Evolutionary conservation across 176 grass and related monocot species (phyloP).

Genomic region (Saccharum officinarum): DNA sequence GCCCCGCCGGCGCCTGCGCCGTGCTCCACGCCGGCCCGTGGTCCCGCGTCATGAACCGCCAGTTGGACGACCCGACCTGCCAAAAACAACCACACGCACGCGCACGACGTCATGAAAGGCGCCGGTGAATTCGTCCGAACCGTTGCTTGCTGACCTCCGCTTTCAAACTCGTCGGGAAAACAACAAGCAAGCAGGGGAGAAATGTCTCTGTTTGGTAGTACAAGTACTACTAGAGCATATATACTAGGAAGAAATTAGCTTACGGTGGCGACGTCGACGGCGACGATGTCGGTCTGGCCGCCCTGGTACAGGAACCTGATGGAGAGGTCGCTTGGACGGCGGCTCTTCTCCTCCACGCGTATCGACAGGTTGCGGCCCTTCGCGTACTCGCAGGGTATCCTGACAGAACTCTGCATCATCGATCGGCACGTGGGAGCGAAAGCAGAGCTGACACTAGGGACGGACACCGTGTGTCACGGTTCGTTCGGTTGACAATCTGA

Average conservation of each 20-base stretch:
- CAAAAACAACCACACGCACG: neutral
- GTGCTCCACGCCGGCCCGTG: conserved; percentile 78
- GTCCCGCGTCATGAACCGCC: conserved; percentile 59
- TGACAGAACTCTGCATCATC: no score
- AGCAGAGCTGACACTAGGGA: neutral
- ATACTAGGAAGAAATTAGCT: no score
- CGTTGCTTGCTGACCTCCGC: neutral
- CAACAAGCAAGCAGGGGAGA: no score
- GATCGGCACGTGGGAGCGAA: neutral
- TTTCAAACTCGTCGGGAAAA: neutral
- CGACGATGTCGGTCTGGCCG: conserved; percentile 76
- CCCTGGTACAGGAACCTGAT: conserved; percentile 81
- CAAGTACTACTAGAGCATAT: no score
- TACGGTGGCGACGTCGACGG: conserved; percentile 79
- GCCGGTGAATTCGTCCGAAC: neutral
- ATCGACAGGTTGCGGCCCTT: conserved; percentile 59
- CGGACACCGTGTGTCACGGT: no score
- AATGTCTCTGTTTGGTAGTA: neutral
- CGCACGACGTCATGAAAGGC: neutral
- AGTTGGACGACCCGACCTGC: conserved; percentile 57
- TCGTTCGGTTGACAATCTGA: no score
- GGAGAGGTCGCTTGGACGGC: conserved; percentile 22
- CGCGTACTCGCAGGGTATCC: conserved; percentile 64
- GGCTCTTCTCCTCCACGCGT: conserved; percentile 60
- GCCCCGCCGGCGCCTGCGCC: conserved; percentile 48